Evolutionary conservation across 1,284 basidiomycete genomes (phyloP).

Genomic region (Salmacisia buchloeana): DNA sequence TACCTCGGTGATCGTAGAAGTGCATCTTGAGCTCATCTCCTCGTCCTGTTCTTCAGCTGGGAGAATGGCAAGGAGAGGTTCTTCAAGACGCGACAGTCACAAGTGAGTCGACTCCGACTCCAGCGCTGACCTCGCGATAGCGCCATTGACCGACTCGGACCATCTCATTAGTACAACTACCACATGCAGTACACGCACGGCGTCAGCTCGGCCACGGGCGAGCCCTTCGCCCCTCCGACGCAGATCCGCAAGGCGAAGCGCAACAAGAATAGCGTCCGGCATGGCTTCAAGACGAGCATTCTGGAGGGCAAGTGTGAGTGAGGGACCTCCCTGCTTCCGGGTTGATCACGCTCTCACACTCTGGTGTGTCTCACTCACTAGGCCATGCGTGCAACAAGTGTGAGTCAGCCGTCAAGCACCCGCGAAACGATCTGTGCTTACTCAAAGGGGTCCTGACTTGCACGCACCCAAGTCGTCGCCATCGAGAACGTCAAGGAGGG

Average conservation of each 20-base stretch:
- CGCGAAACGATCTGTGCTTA: no score
- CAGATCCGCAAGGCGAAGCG: background rate
- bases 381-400: conserved; percentile 5
- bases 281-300: background rate
- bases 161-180: conserved; percentile 9
- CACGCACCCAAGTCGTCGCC: background rate
- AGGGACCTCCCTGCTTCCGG: background rate
- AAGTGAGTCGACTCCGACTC: background rate
- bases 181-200: conserved; percentile 7
- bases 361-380: background rate
- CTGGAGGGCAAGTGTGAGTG: background rate
- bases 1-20: background rate
- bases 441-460: no score
- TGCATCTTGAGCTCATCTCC: background rate
- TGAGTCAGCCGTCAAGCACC: no score
- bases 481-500: background rate
- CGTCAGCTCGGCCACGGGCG: background rate
- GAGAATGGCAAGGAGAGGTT: background rate
- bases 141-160: no score
- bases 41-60: background rate
- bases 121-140: background rate
- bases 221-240: background rate
- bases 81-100: background rate
- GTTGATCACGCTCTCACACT: background rate
- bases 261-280: background rate